Percentiles rank a stretch among this genome's conserved stretches.
Conservation (phyloP, 768 basidiomycete species). For the Astraeus odoratus region DNA sequence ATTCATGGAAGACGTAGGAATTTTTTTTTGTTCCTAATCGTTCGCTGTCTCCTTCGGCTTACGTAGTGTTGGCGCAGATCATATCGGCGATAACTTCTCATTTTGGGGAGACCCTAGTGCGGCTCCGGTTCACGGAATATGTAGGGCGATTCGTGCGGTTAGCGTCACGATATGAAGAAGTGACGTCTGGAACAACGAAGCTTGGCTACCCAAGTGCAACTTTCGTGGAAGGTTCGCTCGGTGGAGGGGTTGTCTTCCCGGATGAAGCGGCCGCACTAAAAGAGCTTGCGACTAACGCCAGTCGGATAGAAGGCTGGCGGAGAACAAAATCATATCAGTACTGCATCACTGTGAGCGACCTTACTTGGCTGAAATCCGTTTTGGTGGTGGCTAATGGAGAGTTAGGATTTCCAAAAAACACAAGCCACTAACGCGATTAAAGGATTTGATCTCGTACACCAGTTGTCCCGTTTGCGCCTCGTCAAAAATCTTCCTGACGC, state of each 20-base stretch:
- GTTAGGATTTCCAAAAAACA: constrained; percentile 61
- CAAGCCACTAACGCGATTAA: constrained; percentile 54
- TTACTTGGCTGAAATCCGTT: background rate
- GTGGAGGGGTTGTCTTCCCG: constrained; percentile 73
- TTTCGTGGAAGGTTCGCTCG: constrained; percentile 48
- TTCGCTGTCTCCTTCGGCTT: background rate
- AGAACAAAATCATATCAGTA: constrained; percentile 75
- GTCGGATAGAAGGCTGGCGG: constrained; percentile 91
- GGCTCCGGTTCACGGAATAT: constrained; percentile 87
- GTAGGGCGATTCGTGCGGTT: constrained; percentile 80
- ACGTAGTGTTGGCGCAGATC: constrained; percentile 46
- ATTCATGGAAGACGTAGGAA: constrained; percentile 89
- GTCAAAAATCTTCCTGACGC: constrained; percentile 62
- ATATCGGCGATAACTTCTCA: constrained; percentile 83
- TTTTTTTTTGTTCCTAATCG: background rate
- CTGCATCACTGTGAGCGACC: constrained; percentile 51
- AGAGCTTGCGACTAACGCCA: constrained; percentile 71
- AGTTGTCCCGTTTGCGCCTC: constrained; percentile 73
- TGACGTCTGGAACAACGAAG: constrained; percentile 59
- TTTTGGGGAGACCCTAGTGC: constrained; percentile 84
- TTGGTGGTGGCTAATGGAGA: constrained; percentile 6
- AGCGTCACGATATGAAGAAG: constrained; percentile 88
- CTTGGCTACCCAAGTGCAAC: constrained; percentile 62
- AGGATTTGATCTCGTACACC: constrained; percentile 81
- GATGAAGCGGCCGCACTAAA: constrained; percentile 61